Evolutionary conservation across 345 rosid species (phyloP).

Genomic region (Viola odorata): DNA sequence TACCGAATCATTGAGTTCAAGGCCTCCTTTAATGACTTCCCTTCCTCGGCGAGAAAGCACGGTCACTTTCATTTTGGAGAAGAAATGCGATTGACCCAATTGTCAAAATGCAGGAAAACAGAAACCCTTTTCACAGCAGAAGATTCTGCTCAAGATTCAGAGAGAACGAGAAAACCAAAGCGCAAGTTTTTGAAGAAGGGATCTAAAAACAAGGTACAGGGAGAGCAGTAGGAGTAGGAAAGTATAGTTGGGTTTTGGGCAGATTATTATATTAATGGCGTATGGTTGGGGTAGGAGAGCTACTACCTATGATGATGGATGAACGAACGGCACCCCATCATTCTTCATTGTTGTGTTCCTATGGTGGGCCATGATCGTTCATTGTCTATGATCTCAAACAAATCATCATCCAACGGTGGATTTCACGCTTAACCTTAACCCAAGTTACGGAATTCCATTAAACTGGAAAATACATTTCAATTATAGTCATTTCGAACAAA

Average conservation of each 20-base stretch:
- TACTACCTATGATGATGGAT: slow-evolving; percentile 14
- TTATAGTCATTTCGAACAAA: too few species aligned
- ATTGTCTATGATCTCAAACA: too few species aligned
- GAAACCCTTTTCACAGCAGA: slow-evolving; percentile 7
- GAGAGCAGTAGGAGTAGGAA: neutral
- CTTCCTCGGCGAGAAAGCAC: slow-evolving; percentile 83
- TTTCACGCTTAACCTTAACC: too few species aligned
- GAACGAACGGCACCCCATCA: slow-evolving; percentile 3
- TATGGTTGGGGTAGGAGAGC: slow-evolving; percentile 25
- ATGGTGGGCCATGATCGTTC: too few species aligned
- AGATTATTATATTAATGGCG: slow-evolving; percentile 8
- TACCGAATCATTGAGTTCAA: slow-evolving; percentile 77
- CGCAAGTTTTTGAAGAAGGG: neutral
- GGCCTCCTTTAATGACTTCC: slow-evolving; percentile 70
- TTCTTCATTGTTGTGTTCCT: neutral
- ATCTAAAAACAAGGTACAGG: neutral
- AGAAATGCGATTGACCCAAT: slow-evolving; percentile 35
- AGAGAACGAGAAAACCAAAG: neutral
- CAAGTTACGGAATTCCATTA: too few species aligned
- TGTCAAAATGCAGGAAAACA: slow-evolving; percentile 4
- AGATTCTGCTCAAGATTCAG: neutral
- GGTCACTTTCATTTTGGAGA: slow-evolving; percentile 57
- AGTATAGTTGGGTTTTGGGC: slow-evolving; percentile 4
- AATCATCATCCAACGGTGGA: too few species aligned
- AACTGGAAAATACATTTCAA: too few species aligned